Base-by-base conservation (phyloP, 202 grass and related monocot species). In the Zoysia matrella region DNA sequence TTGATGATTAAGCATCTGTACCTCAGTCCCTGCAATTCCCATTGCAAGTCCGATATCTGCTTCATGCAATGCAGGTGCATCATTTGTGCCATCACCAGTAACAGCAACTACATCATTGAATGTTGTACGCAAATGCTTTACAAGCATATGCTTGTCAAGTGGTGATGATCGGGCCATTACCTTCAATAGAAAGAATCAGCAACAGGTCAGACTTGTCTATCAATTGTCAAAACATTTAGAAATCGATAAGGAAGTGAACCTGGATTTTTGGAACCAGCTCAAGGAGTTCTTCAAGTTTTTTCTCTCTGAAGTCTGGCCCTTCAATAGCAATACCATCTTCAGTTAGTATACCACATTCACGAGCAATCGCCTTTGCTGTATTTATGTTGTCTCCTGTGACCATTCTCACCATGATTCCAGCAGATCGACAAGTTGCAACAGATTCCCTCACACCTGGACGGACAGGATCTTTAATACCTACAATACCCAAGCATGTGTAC, bases 331-430 rank as follows among this genome's bases (percentile, higher is more conserved):
- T 65, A 55, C 95, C 95, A 63, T 82, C 86, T 85, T 95, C 88
- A 62, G 95, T 98, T 56, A 98, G 92, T 87, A 98, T 98, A 77
- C 95, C 95, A 83, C 95, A 95, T 90, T 98, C 95, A 80, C 89
- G 86, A 72, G 95, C 95, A 72, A 98, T 98, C 7, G 90, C 95
- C 78, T 91, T 98, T 42, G 95, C 95, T 4, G 95, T 98, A 83
- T 93, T 87, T 87, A 98, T 98, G 79, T 98, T 98, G 71, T 98
- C 95, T 84, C 95, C 95, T 53, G 92, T 98, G 65, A 98, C 90
- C 95, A 98, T 98, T 88, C 95, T 95, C 70, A 98, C 95, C 47
- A 74, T 86, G 86, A 98, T 93, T 67, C 95, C 95, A 78, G 95
- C 90, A 60, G 95, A 91, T 6, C 85, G 90, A 42, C 95, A 98